Percentiles rank a stretch among this genome's conserved stretches.
Evolutionary conservation across 768 basidiomycete species (phyloP).

Genomic region (Serendipita sp.): DNA sequence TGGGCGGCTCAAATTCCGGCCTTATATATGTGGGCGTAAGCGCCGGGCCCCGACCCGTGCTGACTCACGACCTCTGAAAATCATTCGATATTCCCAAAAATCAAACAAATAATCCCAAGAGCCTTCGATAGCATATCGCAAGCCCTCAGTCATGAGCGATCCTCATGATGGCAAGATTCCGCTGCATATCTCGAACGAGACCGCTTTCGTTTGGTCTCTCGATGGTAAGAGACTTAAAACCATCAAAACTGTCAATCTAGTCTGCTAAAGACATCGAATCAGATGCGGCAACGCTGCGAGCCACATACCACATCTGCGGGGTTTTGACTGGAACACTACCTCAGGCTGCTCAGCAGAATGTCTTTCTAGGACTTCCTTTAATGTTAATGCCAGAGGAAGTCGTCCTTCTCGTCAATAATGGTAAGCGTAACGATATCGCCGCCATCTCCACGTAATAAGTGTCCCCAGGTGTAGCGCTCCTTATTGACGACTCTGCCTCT

Average conservation of each 20-base stretch:
- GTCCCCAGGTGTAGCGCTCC: slow-evolving; percentile 47
- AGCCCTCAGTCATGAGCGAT: not conserved
- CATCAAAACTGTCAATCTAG: not conserved
- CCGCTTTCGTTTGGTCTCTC: slow-evolving; percentile 78
- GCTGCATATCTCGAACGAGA: slow-evolving; percentile 60
- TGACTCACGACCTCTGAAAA: not conserved
- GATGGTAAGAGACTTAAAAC: slow-evolving; percentile 36
- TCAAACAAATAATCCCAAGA: not conserved
- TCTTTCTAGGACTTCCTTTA: slow-evolving; percentile 85
- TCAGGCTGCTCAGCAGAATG: slow-evolving; percentile 89
- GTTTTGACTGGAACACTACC: slow-evolving; percentile 82
- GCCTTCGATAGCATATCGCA: not conserved
- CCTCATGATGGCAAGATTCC: slow-evolving; percentile 24
- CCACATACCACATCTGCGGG: slow-evolving; percentile 69
- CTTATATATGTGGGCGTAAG: not conserved
- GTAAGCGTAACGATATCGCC: slow-evolving; percentile 26
- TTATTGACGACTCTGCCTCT: slow-evolving; percentile 56
- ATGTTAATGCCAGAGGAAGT: slow-evolving; percentile 84
- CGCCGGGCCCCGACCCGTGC: not conserved
- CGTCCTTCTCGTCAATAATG: slow-evolving; percentile 67
- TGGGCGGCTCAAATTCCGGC: not conserved
- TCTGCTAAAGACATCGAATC: slow-evolving; percentile 1
- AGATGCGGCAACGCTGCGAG: slow-evolving; percentile 73
- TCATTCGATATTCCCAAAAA: not conserved
- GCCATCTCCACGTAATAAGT: not conserved